phyloP scores from a whole-genome alignment of 768 basidiomycete species.

The Hypsizygus marmoreus region DNA sequence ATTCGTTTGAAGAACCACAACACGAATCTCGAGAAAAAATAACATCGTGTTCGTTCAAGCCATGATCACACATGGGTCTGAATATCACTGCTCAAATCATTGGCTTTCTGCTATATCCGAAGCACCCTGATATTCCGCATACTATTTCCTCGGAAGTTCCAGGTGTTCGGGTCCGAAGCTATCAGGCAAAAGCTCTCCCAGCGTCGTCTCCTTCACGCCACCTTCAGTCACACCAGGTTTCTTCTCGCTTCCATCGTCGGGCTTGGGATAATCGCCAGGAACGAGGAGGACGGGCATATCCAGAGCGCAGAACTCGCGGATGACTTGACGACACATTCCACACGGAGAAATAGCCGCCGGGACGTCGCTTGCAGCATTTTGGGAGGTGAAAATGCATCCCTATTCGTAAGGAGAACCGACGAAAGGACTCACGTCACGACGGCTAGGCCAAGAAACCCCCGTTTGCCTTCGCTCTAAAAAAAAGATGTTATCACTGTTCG shows the following conservation, averaged over 20 bases:
- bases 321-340: slow-evolving; percentile 90
- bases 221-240: slow-evolving; percentile 47
- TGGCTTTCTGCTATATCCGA: too few relatives aligned
- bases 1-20: too few relatives aligned
- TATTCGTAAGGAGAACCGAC: background rate
- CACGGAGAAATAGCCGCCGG: slow-evolving; percentile 75
- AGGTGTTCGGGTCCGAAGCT: slow-evolving; percentile 91
- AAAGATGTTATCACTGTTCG: background rate
- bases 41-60: too few relatives aligned
- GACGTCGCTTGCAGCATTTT: too few relatives aligned
- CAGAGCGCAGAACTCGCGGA: slow-evolving; percentile 81
- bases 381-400: too few relatives aligned
- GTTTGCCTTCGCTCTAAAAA: slow-evolving; percentile 77
- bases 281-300: slow-evolving; percentile 75
- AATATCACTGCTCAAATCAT: too few relatives aligned
- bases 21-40: too few relatives aligned
- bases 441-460: slow-evolving; percentile 72
- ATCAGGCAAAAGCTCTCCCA: slow-evolving; percentile 76
- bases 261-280: slow-evolving; percentile 60
- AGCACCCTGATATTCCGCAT: too few relatives aligned
- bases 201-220: slow-evolving; percentile 61
- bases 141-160: slow-evolving; percentile 54
- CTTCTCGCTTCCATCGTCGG: slow-evolving; percentile 31
- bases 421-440: slow-evolving; percentile 65
- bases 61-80: too few relatives aligned